Base-by-base conservation (phyloP, 768 basidiomycete species). In the Kwoniella shandongensis region DNA sequence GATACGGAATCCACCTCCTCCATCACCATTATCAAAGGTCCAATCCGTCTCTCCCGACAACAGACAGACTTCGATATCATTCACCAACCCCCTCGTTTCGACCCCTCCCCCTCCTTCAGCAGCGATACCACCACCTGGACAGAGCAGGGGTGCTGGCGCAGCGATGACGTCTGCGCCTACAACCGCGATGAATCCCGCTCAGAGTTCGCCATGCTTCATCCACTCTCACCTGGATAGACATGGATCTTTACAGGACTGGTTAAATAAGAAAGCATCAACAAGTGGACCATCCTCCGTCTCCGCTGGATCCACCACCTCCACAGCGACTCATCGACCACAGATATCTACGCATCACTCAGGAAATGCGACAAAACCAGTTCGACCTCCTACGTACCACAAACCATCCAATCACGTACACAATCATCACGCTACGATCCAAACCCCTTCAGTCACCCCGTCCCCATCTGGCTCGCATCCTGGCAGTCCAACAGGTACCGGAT, bases 181-280 rank as follows among this genome's bases (percentile, higher is more conserved):
- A 25, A 29, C 44, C 44, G 22, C 23, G 4, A 26, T 52, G 47
- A 52, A 55, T 46, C 0, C 52, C 59, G 3, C 20, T 54, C 25
- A 50, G 49, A 32, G 32, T 15, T 91, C 89, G 0, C 92, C 92
- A 10, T 96, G 91, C 73, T 94, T 92, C 77, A 86, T 97, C 35
- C 92, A 97, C 79, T 91, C 89, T 0, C 84, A 89, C 64, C 86
- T 97, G 45, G 88, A 94, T 76, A 86, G 87, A 68, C 85, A 84
- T 39, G 86, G 85, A 3, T 86, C 88, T 8, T 80, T 91, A 41
- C 82, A 84, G 35, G 88, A 89, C 59, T 91, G 88, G 85, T 77
- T 90, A 20, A 59, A 73, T 18, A 80, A 81, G 54, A 81, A 81
- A 59, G 61, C 44, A 26, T 27, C 10, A 8, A 45, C 44, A 32